Base-by-base conservation (phyloP, 495 filamentous ascomycete genomes). In the Penicillium tannophilum region DNA sequence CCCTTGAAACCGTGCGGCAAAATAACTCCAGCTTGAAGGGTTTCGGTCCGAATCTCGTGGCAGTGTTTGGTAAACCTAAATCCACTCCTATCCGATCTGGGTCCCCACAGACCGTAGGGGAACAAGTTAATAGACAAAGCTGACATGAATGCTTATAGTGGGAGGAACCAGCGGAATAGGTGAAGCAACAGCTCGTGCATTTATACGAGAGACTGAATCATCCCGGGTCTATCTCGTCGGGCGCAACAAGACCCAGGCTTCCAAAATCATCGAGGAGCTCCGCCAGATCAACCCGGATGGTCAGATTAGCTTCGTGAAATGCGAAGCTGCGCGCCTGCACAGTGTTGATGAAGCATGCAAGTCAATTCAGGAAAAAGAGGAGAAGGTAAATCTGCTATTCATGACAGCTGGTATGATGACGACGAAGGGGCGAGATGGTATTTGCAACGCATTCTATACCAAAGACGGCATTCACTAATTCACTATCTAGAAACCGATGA, bases 101-200 rank as follows among this genome's bases (percentile, higher is more conserved):
- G 16, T 8, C 19, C 9, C 12, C 16, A 17, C 17, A n/a, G 19
- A 24, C 6, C 6, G 1, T 4, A 0, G 6, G 23, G 17, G 4
- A 51, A 11, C 16, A 41, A 17, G 3, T 41, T 41, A 17, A 56
- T 55, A 56, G n/a, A 23, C 31, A 4, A 35, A 6, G 45, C 52
- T 63, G 46, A 63, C 51, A 63, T 52, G 30, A 33, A 63, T 24
- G 55, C 12, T 14, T 36, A 19, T 53, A 80, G 85, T 85, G 16
- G 86, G 88, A 47, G 88, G 76, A 24, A 90, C 88, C 0, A 80
- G 79, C 35, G 88, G 86, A 36, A 84, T 91, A 54, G 86, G 84
- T 42, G 76, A 84, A 59, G 62, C 76, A n/a, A 84, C 85, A 7
- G 73, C 88, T 55, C 82, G 75, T 54, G 65, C 78, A 31, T 85